phyloP scores from a whole-genome alignment of 164 flowering plant genomes.

The Berberis thunbergii region DNA sequence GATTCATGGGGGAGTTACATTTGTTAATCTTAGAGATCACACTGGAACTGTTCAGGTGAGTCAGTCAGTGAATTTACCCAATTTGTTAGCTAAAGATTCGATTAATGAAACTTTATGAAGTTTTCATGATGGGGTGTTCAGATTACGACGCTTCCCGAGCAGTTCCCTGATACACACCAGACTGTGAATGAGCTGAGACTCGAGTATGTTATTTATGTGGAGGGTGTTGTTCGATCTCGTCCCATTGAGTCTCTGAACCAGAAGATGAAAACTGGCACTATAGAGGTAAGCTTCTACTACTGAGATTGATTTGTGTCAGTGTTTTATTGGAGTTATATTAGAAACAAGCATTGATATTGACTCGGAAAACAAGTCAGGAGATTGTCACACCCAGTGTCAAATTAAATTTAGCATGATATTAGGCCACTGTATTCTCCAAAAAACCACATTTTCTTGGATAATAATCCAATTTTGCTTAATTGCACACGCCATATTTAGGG shows the following conservation, averaged over 20 bases:
- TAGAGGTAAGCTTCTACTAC: slow-evolving; percentile 47
- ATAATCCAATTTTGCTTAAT: too few species aligned
- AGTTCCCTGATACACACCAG: slow-evolving; percentile 73
- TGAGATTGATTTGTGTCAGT: too few species aligned
- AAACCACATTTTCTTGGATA: too few species aligned
- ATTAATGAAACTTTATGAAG: neutral
- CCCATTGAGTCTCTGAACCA: slow-evolving; percentile 67
- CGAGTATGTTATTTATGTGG: slow-evolving; percentile 80
- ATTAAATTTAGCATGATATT: too few species aligned
- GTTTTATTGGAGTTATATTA: too few species aligned
- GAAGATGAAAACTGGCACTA: slow-evolving; percentile 78
- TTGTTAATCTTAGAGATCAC: slow-evolving; percentile 77
- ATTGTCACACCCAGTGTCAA: too few species aligned
- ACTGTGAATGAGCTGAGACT: slow-evolving; percentile 60
- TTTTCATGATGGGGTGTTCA: slow-evolving; percentile 10
- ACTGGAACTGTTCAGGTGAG: slow-evolving; percentile 80
- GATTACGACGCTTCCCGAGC: slow-evolving; percentile 76
- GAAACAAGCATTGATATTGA: too few species aligned
- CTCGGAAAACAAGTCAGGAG: too few species aligned
- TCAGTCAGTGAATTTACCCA: neutral
- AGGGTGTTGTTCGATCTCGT: slow-evolving; percentile 70
- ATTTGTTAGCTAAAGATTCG: neutral
- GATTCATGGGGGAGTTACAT: slow-evolving; percentile 87
- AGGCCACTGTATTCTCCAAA: too few species aligned
- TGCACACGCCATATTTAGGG: too few species aligned